Conservation (phyloP, 1,139 yeast species). For the Nakaseomyces glabratus region DNA sequence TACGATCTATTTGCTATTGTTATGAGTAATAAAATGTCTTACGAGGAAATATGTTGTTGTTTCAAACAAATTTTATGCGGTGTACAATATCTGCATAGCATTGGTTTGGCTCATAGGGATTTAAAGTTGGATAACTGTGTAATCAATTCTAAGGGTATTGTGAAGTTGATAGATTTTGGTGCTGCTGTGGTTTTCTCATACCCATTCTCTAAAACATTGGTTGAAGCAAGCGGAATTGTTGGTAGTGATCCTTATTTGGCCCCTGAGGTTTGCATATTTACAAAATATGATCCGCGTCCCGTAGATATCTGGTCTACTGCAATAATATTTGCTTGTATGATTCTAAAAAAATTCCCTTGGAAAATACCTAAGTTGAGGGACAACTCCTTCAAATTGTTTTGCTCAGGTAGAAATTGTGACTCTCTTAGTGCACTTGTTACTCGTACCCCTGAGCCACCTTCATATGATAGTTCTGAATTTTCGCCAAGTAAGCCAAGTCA, state of each 20-base stretch:
- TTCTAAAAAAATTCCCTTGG: slow-evolving; percentile 92
- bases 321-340: slow-evolving; percentile 90
- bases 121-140: slow-evolving; percentile 91
- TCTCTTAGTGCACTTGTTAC: slow-evolving; percentile 35
- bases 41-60: slow-evolving; percentile 81
- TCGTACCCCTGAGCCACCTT: slow-evolving; percentile 34
- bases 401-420: slow-evolving; percentile 38
- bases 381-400: slow-evolving; percentile 59
- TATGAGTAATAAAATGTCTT: slow-evolving; percentile 87
- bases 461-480: slow-evolving; percentile 20
- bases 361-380: slow-evolving; percentile 85
- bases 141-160: slow-evolving; percentile 73
- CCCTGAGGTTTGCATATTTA: slow-evolving; percentile 79
- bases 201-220: slow-evolving; percentile 73
- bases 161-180: slow-evolving; percentile 88
- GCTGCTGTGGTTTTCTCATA: slow-evolving; percentile 89
- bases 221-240: slow-evolving; percentile 82
- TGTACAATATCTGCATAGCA: slow-evolving; percentile 71
- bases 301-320: slow-evolving; percentile 96
- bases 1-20: slow-evolving; percentile 90
- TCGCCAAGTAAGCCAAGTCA: slow-evolving; percentile 10
- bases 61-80: slow-evolving; percentile 81
- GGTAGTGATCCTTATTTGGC: slow-evolving; percentile 94
- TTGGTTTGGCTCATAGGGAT: slow-evolving; percentile 89
- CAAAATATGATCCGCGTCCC: slow-evolving; percentile 84